phyloP scores from a whole-genome alignment of 192 early-diverging fungal species.

The Coemansia sp. region DNA sequence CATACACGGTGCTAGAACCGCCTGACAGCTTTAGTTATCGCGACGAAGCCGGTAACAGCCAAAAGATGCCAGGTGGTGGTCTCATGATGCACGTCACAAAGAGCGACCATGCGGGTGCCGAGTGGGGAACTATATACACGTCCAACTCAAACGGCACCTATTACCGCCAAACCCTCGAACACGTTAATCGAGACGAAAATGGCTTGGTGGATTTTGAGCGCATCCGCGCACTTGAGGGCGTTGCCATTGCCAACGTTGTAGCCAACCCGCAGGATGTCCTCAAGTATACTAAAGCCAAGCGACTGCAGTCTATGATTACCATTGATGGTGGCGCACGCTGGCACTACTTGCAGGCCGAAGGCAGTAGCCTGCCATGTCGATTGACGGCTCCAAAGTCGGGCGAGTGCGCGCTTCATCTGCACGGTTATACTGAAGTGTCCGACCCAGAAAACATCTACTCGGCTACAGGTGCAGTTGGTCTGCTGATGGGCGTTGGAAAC shows the following conservation, averaged over 20 bases:
- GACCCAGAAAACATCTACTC: conserved; percentile 77
- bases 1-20: conserved; percentile 71
- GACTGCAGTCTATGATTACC: conserved; percentile 64
- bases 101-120: conserved; percentile 49
- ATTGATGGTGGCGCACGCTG: conserved; percentile 80
- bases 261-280: conserved; percentile 60
- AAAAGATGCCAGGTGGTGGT: conserved; percentile 49
- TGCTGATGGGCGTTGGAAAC: conserved; percentile 90
- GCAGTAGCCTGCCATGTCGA: conserved; percentile 48
- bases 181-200: conserved; percentile 67
- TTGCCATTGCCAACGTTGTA: conserved; percentile 78
- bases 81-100: conserved; percentile 67
- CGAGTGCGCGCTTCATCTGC: conserved; percentile 73
- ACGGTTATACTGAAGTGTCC: conserved; percentile 82
- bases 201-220: conserved; percentile 93
- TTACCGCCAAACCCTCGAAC: conserved; percentile 64
- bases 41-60: conserved; percentile 24
- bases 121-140: conserved; percentile 83
- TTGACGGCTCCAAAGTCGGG: conserved; percentile 35
- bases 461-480: conserved; percentile 70
- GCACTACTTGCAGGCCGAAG: conserved; percentile 43
- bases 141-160: conserved; percentile 88
- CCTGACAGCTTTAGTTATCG: conserved; percentile 47
- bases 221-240: conserved; percentile 77
- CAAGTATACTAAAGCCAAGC: conserved; percentile 54